These are phyloP conservation scores for Talaromyces pinophilus DNA, from an alignment of 2,329 filamentous ascomycete genomes.

Conservation along the genomic window DNA sequence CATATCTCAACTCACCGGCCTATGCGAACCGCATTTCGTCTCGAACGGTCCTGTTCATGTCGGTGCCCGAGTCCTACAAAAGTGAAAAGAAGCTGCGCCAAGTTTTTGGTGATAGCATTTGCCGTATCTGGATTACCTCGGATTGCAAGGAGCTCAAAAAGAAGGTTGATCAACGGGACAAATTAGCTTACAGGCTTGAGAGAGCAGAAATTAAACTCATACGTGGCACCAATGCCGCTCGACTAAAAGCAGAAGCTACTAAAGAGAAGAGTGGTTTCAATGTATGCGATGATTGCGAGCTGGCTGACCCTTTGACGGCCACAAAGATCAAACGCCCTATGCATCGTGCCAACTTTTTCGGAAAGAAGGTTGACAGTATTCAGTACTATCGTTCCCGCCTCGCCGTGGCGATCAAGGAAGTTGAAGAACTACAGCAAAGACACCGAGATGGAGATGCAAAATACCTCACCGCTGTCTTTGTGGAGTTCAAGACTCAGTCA, in stretches of 20 bases:
- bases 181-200: conserved; percentile 76
- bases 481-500: conserved; percentile 80
- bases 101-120: conserved; percentile 79
- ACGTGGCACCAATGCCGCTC: conserved; percentile 70
- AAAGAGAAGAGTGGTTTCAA: conserved; percentile 27
- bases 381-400: conserved; percentile 78
- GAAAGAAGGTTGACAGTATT: conserved; percentile 87
- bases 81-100: conserved; percentile 72
- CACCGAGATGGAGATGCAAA: conserved; percentile 66
- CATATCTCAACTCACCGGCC: conserved; percentile 80
- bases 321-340: conserved; percentile 63
- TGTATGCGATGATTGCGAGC: conserved; percentile 34
- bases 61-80: conserved; percentile 75
- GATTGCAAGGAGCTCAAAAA: conserved; percentile 76
- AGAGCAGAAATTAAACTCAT: conserved; percentile 84
- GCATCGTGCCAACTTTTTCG: conserved; percentile 70
- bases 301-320: conserved; percentile 32
- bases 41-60: conserved; percentile 82
- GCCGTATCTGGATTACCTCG: conserved; percentile 77
- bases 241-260: conserved; percentile 55
- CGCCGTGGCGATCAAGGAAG: conserved; percentile 67
- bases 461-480: conserved; percentile 75
- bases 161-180: conserved; percentile 75
- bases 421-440: conserved; percentile 64
- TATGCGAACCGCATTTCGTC: conserved; percentile 85